Evolutionary conservation across 2,329 filamentous ascomycete genomes (phyloP), one percentile per base, ranked within the genome.

Genomic region (Sporothrix euskadiensis): DNA sequence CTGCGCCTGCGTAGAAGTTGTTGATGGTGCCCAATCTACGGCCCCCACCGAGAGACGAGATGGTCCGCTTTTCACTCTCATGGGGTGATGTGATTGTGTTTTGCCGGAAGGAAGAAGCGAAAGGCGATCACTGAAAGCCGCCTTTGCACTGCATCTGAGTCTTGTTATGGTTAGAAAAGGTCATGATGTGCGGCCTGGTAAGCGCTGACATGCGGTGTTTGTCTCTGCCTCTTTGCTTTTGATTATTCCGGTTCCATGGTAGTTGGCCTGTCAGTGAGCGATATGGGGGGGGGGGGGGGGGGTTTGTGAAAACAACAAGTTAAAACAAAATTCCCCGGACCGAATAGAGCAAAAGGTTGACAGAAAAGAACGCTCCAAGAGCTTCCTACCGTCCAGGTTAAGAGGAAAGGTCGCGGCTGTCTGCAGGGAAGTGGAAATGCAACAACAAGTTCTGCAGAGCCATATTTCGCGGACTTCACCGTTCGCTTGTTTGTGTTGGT

Each of bases 371-470:
- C 26, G 52, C 22, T 22, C 52, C 47, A n/a, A n/a, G n/a, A 52
- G 47, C 47, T 52, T 35, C 12, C 44, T 16, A 14, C 14, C 30
- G 16, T 12, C 56, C 19, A 59, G 56, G 56, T 35, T 35, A 59
- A 47, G 61, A 47, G 10, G 39, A 66, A 10, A 10, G 61, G n/a
- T 32, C 32, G 57, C 35, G 35, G 61, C 61, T 47, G 39, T 30
- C 61, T 66, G 61, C 61, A 66, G 22, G 47, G 39, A 66, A 47
- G 61, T 16, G 61, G 61, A 66, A 26, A 19, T 66, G 61, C 61
- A 47, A 4, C n/a, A 30, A 22, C n/a, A n/a, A 26, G n/a, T 39
- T 66, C 22, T 66, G 61, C 61, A 47, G 61, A 30, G 35, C 19
- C 59, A 6, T 41, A 65, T 41, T 44, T 14, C 59, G 12, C 26